phyloP scores from a whole-genome alignment of 1,284 basidiomycete genomes.

The Ustilago cynodontis region DNA sequence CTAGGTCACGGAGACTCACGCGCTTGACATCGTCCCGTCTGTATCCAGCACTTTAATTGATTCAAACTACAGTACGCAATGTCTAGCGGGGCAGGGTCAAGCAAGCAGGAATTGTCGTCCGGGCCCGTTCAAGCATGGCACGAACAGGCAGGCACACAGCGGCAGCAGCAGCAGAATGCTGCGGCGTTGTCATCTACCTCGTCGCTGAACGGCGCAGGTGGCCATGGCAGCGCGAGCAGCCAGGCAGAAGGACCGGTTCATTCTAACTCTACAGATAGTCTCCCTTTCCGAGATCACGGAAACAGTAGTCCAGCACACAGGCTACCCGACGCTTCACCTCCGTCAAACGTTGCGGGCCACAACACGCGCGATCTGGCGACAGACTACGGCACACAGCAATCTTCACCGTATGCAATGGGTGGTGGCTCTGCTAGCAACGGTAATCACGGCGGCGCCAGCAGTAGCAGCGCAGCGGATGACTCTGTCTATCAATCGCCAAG shows the following conservation, averaged over 20 bases:
- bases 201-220: neutral
- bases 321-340: slow-evolving; percentile 1
- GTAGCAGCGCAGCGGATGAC: slow-evolving; percentile 16
- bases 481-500: slow-evolving; percentile 22
- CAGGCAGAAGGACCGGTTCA: slow-evolving; percentile 1
- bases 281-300: neutral
- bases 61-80: neutral
- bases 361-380: slow-evolving; percentile 12
- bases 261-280: neutral
- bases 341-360: neutral
- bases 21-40: neutral
- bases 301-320: slow-evolving; percentile 4
- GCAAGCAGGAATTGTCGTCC: slow-evolving; percentile 5
- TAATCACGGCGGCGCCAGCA: slow-evolving; percentile 13
- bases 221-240: neutral
- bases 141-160: neutral
- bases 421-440: slow-evolving; percentile 19
- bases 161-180: slow-evolving; percentile 1
- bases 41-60: neutral
- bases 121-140: slow-evolving; percentile 12
- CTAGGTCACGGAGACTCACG: neutral
- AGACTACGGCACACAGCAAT: slow-evolving; percentile 14
- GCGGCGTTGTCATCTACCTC: neutral
- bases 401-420: slow-evolving; percentile 8
- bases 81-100: slow-evolving; percentile 3